Evolutionary conservation across 352 stramenopile genomes (phyloP).

Genomic region (Globisporangium takayamanum): DNA sequence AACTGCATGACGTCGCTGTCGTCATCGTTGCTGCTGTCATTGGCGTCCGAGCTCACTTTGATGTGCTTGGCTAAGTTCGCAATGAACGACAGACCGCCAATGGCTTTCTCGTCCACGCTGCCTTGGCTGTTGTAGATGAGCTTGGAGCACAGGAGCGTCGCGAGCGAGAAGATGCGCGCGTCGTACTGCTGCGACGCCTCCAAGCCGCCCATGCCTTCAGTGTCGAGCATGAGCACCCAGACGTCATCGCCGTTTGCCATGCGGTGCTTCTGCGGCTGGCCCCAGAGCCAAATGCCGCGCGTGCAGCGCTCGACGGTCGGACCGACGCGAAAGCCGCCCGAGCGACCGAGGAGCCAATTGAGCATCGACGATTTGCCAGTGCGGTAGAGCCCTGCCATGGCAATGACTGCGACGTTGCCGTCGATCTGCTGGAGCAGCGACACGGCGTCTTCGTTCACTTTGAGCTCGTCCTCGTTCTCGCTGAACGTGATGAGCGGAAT

Average conservation of each 20-base stretch:
- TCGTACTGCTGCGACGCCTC: conserved; percentile 84
- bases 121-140: conserved; percentile 88
- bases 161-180: conserved; percentile 82
- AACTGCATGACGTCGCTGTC: conserved; percentile 70
- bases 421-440: conserved; percentile 60
- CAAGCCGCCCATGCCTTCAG: conserved; percentile 80
- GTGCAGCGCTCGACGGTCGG: conserved; percentile 81
- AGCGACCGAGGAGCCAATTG: conserved; percentile 76
- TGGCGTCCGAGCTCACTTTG: conserved; percentile 51
- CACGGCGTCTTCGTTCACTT: conserved; percentile 75
- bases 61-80: conserved; percentile 85
- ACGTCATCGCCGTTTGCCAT: conserved; percentile 65
- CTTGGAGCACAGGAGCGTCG: conserved; percentile 79
- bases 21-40: conserved; percentile 5
- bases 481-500: conserved; percentile 84
- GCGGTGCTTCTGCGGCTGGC: conserved; percentile 45
- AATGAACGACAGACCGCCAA: conserved; percentile 81
- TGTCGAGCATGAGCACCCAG: conserved; percentile 84
- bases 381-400: conserved; percentile 83
- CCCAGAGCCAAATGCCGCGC: conserved; percentile 85
- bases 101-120: conserved; percentile 82
- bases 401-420: conserved; percentile 70
- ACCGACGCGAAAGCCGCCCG: conserved; percentile 72
- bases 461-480: conserved; percentile 72
- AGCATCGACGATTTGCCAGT: conserved; percentile 87